These are phyloP conservation scores for Cladosporium austrohemisphaericum DNA, from an alignment of 2,329 filamentous ascomycete species.

Conservation along the genomic window DNA sequence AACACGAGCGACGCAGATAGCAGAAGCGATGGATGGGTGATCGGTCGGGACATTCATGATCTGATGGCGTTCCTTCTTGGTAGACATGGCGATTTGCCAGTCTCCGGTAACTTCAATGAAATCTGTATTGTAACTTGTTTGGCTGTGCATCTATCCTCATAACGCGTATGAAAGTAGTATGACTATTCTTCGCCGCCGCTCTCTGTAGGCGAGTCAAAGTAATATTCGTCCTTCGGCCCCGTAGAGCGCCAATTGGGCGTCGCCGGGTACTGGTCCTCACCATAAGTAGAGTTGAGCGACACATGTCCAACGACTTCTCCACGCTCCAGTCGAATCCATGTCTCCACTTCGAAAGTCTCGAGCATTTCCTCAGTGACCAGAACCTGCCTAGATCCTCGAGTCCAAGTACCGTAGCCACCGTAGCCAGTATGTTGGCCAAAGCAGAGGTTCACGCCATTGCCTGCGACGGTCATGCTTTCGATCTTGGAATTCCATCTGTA, in stretches of 20 bases:
- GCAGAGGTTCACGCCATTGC: conserved; percentile 33
- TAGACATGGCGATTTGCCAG: too few species aligned
- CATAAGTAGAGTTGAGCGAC: conserved; percentile 31
- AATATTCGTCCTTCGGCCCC: conserved; percentile 5
- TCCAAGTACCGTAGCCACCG: conserved; percentile 35
- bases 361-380: conserved; percentile 24
- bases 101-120: too few species aligned
- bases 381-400: conserved; percentile 29
- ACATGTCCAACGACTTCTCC: conserved; percentile 29
- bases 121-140: too few species aligned
- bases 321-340: conserved; percentile 33
- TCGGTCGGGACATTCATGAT: too few species aligned
- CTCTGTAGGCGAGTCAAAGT: neutral
- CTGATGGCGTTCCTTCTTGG: too few species aligned
- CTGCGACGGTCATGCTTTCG: conserved; percentile 26
- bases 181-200: too few species aligned
- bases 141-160: too few species aligned
- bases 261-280: conserved; percentile 4
- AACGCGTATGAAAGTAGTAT: too few species aligned
- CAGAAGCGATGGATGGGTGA: too few species aligned
- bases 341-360: conserved; percentile 24
- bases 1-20: too few species aligned
- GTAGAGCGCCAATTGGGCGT: neutral
- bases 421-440: conserved; percentile 32
- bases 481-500: conserved; percentile 29